Evolutionary conservation across 495 filamentous ascomycete species (phyloP).

Genomic region (Cercophora samala): DNA sequence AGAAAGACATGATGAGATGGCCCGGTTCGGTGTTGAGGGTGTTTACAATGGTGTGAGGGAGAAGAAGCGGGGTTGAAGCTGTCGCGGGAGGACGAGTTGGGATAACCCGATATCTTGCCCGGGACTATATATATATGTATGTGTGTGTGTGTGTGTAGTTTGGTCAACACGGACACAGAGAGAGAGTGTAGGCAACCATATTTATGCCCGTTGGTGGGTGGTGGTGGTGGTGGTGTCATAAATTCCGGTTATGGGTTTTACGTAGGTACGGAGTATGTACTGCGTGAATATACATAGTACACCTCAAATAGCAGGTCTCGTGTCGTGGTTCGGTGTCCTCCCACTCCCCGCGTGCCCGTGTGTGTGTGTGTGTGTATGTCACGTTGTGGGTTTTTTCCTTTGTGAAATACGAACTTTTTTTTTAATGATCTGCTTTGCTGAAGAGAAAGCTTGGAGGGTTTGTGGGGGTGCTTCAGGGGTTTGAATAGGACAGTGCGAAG

Average conservation of each 20-base stretch:
- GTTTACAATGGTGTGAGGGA: too few species aligned
- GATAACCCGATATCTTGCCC: neutral
- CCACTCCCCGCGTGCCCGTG: constrained; percentile 11
- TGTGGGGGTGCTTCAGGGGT: neutral
- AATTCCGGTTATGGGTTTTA: too few species aligned
- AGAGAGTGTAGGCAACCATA: too few species aligned
- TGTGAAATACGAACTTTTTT: neutral
- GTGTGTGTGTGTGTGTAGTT: too few species aligned
- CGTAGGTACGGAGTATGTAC: neutral
- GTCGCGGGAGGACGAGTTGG: neutral
- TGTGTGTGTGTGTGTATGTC: neutral
- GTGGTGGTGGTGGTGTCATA: neutral
- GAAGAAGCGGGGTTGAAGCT: neutral
- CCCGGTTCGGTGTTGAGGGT: too few species aligned
- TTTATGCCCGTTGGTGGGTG: too few species aligned
- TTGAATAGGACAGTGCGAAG: neutral
- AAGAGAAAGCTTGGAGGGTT: neutral
- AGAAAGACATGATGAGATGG: too few species aligned
- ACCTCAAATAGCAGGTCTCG: too few species aligned
- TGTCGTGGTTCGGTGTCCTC: neutral
- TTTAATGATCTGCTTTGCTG: neutral
- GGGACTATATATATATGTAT: too few species aligned
- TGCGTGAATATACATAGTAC: neutral
- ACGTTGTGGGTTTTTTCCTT: neutral
- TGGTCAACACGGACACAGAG: too few species aligned